Evolutionary conservation across 345 rosid genomes (phyloP), one percentile per base, ranked within the genome.

Genomic region (Citrus maxima): DNA sequence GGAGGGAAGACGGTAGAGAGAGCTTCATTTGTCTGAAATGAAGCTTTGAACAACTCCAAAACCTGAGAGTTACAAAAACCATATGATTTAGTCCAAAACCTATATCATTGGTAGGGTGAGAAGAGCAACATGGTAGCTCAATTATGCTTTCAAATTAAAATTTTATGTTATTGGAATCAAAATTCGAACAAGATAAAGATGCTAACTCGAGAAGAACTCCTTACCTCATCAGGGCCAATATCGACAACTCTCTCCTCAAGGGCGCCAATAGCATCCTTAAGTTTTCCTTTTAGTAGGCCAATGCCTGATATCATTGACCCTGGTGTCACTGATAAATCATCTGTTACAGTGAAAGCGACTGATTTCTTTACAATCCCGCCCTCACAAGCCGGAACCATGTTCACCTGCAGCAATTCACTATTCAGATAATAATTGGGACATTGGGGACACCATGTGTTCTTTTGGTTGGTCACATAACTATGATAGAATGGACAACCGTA

Each of bases 231-330:
- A 6, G 67, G 2, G 13, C 38, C 40, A 30, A 30, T 32, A 3
- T 30, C 67, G 38, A 64, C 38, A 30, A 18, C 7, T 64, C 38
- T 30, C n/a, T 16, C 4, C 32, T 64, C 40, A 9, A 64, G 38
- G 34, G 2, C 3, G 19, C 13, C 49, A 12, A 40, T 6, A 28
- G 18, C 7, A 30, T 16, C 37, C 12, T 64, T 25, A 10, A 62
- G 5, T 4, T 25, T 64, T 8, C 27, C 54, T 8, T 40, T 22
- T 3, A 40, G 28, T 32, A 24, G 16, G 54, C 59, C 3, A 55
- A 82, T 62, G 55, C 75, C 78, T 46, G 79, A 60, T 24, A 68
- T 68, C 66, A 63, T 76, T 2, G 81, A 77, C 76, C 70, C 22
- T 22, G 71, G 69, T 4, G 51, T 54, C 27, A 67, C 80, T 1